Evolutionary conservation across 1,284 basidiomycete species (phyloP), one percentile per base, ranked within the genome.

Genomic region (Thelephora terrestris): DNA sequence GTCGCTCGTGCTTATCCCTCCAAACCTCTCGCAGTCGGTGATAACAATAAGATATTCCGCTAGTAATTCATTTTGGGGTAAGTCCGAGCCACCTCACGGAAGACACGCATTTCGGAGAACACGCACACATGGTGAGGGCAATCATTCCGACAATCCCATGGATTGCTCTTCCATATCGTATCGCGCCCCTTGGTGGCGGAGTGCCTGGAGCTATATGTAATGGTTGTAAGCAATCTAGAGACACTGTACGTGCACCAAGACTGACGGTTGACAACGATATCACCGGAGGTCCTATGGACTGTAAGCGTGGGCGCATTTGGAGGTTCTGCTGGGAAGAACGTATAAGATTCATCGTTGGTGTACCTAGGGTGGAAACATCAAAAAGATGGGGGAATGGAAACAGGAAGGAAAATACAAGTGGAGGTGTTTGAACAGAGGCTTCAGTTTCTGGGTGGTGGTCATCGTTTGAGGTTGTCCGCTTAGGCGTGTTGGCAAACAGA

Each of bases 31-130:
- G 49, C 92, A 81, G 43, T 82, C 84, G 44, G 91, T 96, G 57
- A 98, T 77, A 46, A 97, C 76, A 53, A 99, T 79, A 46, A 99
- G 69, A 66, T 96, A 98, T 67, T 98, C 94, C 60, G 91, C 92
- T 95, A 57, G 36, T 55, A 24, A 38, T 18, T 23, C 36, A 37
- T 36, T 34, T 55, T 54, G 47, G 27, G 34, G 48, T 40, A 47
- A 47, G 51, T 40, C 35, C 23, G 21, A 25, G 43, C 25, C 17
- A 45, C 39, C 5, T 21, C 35, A 20, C 32, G 10, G 6, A 38
- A 38, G 12, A 14, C 29, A 32, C 14, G 29, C 12, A 12, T 32
- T 32, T 32, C 29, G 12, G 29, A 24, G 27, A 21, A 47, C 42
- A 74, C 87, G 57, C 61, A 94, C 91, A 88, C 52, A 88, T 72